phyloP scores from a whole-genome alignment of 2,329 filamentous ascomycete species.

The Fusarium udum region DNA sequence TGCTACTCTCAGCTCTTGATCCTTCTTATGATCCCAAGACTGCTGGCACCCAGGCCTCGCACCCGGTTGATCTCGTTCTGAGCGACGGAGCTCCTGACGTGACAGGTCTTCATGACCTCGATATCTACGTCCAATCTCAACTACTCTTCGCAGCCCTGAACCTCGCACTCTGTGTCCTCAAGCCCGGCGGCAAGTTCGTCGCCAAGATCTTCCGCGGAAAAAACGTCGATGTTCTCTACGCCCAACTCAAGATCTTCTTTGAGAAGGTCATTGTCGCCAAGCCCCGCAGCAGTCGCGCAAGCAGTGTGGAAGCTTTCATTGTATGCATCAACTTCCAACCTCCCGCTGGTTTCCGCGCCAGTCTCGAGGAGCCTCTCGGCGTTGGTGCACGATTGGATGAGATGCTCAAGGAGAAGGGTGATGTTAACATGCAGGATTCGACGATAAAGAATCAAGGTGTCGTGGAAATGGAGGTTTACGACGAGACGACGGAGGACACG shows the following conservation, averaged over 20 bases:
- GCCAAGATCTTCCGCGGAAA: constrained; percentile 97
- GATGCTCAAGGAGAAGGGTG: constrained; percentile 56
- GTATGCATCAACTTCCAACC: constrained; percentile 91
- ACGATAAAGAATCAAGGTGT: constrained; percentile 47
- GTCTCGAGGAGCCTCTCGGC: constrained; percentile 78
- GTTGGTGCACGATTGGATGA: constrained; percentile 64
- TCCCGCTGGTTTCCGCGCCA: constrained; percentile 78
- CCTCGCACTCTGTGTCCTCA: constrained; percentile 89
- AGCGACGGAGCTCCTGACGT: constrained; percentile 97
- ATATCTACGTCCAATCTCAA: constrained; percentile 98
- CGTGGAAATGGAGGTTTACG: constrained; percentile 62
- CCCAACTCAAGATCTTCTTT: constrained; percentile 93
- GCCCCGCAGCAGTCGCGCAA: constrained; percentile 91
- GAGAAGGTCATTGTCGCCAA: constrained; percentile 87
- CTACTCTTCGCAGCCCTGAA: constrained; percentile 94
- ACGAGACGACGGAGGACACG: constrained; percentile 45
- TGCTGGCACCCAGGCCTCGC: constrained; percentile 64
- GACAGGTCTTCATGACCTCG: constrained; percentile 93
- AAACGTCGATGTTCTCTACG: constrained; percentile 95
- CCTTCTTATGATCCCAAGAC: constrained; percentile 66
- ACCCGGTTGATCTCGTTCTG: constrained; percentile 91
- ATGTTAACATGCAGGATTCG: constrained; percentile 58
- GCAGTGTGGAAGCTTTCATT: constrained; percentile 95
- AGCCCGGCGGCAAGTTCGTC: constrained; percentile 93
- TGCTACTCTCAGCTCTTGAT: constrained; percentile 86